Evolutionary conservation across 148 eudicot genomes (phyloP).

Genomic region (Polygonum aviculare): DNA sequence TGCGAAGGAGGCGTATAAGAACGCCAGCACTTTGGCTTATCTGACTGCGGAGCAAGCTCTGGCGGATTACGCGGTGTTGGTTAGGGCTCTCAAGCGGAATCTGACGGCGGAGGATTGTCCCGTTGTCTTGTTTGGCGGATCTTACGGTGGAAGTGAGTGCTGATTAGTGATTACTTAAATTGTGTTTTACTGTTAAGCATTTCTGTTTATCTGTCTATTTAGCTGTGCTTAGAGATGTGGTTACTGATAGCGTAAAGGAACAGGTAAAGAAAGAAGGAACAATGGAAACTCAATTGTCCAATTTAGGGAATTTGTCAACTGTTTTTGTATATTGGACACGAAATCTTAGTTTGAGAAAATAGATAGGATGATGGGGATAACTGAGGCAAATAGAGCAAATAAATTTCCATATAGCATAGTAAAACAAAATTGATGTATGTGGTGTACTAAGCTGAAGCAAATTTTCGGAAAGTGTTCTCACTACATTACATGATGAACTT

Average conservation of each 20-base stretch:
- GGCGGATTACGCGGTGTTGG: conserved; percentile 72
- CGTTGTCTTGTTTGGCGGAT: conserved; percentile 92
- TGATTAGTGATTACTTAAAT: neutral
- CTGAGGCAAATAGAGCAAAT: neutral
- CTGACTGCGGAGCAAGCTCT: conserved; percentile 86
- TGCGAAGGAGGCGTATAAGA: conserved; percentile 53
- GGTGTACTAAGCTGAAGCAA: neutral
- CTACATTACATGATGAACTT: neutral
- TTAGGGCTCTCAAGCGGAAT: conserved; percentile 58
- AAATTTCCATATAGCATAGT: neutral
- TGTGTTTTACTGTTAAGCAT: neutral
- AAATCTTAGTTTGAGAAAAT: neutral
- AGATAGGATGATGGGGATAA: neutral
- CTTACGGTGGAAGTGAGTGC: conserved; percentile 89
- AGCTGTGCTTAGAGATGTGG: neutral
- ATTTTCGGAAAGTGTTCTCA: neutral
- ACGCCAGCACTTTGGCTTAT: conserved; percentile 53
- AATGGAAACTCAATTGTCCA: neutral
- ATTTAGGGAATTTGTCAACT: neutral
- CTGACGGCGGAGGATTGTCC: conserved; percentile 86
- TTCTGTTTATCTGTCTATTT: neutral
- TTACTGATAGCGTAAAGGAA: neutral
- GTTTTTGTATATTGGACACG: neutral
- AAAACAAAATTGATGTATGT: neutral
- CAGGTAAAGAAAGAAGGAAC: neutral